phyloP scores from a whole-genome alignment of 2,329 filamentous ascomycete species.

The Stagonosporopsis rhizophila region DNA sequence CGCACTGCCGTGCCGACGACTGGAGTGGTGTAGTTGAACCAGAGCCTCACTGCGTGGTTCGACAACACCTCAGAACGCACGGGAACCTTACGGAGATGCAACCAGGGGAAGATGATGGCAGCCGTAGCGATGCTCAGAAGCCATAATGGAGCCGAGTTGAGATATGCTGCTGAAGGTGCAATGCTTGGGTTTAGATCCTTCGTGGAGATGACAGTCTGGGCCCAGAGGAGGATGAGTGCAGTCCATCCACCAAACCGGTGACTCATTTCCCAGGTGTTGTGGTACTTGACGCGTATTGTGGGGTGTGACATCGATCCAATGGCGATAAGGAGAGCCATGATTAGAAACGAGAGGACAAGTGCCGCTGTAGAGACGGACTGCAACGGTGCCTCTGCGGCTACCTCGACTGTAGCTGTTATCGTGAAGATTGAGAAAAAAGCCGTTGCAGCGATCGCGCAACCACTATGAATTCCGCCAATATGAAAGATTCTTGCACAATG shows the following conservation, averaged over 20 bases:
- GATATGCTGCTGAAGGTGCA: constrained; percentile 32
- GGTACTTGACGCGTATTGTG: constrained; percentile 37
- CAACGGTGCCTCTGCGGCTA: constrained; percentile 21
- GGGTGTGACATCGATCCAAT: constrained; percentile 45
- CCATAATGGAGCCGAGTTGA: constrained; percentile 64
- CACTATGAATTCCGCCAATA: constrained; percentile 49
- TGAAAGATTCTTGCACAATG: constrained; percentile 46
- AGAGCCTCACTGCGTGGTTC: constrained; percentile 73
- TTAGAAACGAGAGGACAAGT: constrained; percentile 40
- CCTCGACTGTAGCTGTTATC: constrained; percentile 44
- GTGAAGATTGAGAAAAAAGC: constrained; percentile 56
- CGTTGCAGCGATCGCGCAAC: constrained; percentile 44
- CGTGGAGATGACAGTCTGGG: constrained; percentile 36
- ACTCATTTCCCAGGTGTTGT: constrained; percentile 46
- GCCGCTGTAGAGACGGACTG: constrained; percentile 21
- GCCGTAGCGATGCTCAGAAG: constrained; percentile 70
- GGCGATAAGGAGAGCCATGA: constrained; percentile 37
- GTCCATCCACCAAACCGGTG: constrained; percentile 51
- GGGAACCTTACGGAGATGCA: constrained; percentile 71
- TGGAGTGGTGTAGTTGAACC: constrained; percentile 52
- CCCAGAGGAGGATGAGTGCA: constrained; percentile 47
- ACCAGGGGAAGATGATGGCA: constrained; percentile 77
- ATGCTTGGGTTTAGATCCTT: constrained; percentile 31
- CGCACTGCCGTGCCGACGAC: constrained; percentile 43
- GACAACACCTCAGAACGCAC: constrained; percentile 75